A percentile compares a stretch with the other conserved stretches of the same genome.
Conservation (phyloP, 2,329 filamentous ascomycete genomes). For the Fusarium sp. region DNA sequence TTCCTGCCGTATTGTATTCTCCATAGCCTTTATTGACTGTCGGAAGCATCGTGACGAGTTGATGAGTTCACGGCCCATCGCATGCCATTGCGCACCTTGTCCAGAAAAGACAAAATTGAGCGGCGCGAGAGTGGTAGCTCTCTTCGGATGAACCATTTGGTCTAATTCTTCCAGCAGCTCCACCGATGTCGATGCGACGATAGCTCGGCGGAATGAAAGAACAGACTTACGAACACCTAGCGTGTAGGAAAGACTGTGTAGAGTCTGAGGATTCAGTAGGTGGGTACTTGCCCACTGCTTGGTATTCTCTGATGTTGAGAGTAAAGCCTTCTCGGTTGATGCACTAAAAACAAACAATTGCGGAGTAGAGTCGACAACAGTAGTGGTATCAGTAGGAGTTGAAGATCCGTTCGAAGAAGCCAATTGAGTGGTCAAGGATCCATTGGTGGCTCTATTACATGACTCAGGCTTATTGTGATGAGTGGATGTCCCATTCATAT, state of each 20-base stretch:
- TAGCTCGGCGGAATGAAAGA: neutral
- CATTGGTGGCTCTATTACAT: neutral
- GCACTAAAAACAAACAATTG: slow-evolving; percentile 1
- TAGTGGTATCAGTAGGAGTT: too few relatives aligned
- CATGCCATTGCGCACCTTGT: slow-evolving; percentile 7
- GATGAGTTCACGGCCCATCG: neutral
- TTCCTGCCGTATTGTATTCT: neutral
- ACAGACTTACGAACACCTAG: neutral
- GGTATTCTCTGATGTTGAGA: neutral
- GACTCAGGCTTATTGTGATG: fast-evolving
- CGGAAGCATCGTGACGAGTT: neutral
- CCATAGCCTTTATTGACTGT: neutral
- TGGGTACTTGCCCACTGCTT: neutral
- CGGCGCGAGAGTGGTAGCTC: neutral
- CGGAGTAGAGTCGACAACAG: neutral
- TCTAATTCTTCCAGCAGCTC: neutral
- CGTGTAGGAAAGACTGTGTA: neutral
- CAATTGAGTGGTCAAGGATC: neutral
- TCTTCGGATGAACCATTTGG: neutral
- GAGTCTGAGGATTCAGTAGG: neutral
- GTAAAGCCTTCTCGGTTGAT: slow-evolving; percentile 4
- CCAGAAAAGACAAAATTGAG: slow-evolving; percentile 4
- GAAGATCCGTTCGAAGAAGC: neutral
- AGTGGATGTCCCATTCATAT: neutral
- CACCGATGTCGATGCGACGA: neutral